Percentiles rank a stretch among this genome's conserved stretches.
Evolutionary conservation across 2,329 filamentous ascomycete species (phyloP).

Genomic region (Geoglossum cookeanum): DNA sequence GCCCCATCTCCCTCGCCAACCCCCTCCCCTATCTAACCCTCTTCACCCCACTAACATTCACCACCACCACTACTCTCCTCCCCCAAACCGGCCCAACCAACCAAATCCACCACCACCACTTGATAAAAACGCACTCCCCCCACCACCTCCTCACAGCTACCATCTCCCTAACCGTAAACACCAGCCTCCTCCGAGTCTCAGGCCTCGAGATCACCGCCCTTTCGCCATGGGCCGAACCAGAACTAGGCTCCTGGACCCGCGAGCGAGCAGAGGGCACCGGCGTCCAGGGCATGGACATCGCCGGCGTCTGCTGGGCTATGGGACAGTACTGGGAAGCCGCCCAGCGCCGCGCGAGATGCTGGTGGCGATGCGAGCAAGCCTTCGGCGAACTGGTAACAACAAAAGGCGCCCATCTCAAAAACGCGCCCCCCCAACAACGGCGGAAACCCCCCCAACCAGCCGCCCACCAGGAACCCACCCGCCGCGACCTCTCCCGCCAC

Average conservation of each 20-base stretch:
- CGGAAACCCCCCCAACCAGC: slow-evolving; percentile 3
- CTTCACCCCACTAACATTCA: slow-evolving; percentile 48
- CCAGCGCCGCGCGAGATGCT: slow-evolving; percentile 40
- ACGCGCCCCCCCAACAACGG: slow-evolving; percentile 12
- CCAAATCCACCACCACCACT: slow-evolving; percentile 19
- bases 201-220: slow-evolving; percentile 35
- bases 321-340: slow-evolving; percentile 47
- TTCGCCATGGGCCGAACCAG: slow-evolving; percentile 36
- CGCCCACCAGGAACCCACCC: slow-evolving; percentile 9
- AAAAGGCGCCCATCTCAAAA: not conserved
- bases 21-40: slow-evolving; percentile 50
- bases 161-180: slow-evolving; percentile 39
- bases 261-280: slow-evolving; percentile 19
- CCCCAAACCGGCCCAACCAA: slow-evolving; percentile 2
- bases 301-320: slow-evolving; percentile 46
- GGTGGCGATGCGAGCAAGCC: slow-evolving; percentile 33
- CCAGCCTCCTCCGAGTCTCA: slow-evolving; percentile 30
- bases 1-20: slow-evolving; percentile 41
- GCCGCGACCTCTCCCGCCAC: slow-evolving; percentile 5
- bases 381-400: slow-evolving; percentile 15
- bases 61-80: slow-evolving; percentile 20
- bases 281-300: slow-evolving; percentile 36
- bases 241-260: slow-evolving; percentile 36
- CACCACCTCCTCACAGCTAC: slow-evolving; percentile 37
- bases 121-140: slow-evolving; percentile 31